Evolutionary conservation across 495 filamentous ascomycete species (phyloP), one percentile per base, ranked within the genome.

Genomic region (Podospora appendiculata): DNA sequence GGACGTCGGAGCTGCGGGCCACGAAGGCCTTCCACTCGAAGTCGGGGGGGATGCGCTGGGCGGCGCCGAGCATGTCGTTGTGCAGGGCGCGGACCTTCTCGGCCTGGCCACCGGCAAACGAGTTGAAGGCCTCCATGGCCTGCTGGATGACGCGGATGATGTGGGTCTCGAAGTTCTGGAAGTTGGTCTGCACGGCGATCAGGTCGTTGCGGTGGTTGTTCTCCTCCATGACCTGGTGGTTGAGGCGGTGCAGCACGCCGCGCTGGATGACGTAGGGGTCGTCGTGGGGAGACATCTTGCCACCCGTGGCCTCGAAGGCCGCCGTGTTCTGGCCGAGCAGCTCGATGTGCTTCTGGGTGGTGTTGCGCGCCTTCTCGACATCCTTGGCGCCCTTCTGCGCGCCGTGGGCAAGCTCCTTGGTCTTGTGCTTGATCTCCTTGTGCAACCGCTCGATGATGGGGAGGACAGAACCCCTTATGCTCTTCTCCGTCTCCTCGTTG

Each of bases 261-360:
- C 90, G 84, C 58, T 85, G 82, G 45, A 96, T 68, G 47, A 97
- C 72, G 67, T 96, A 98, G 13, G 94, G 93, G 68, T 98, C 93
- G 32, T 93, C 80, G 5, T 69, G 57, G 6, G 84, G 74, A 13
- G 83, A 78, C 47, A 86, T 61, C 63, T 86, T 88, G 17, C 79
- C 81, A 8, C 83, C 82, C 6, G 75, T 75, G 6, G 86, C 82
- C 54, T 92, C 86, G 63, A 85, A 88, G 6, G 79, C 63, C 7
- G 89, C 88, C 0, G 88, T 82, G 56, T 90, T 79, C 70, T 92
- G 87, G 47, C 86, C 90, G 0, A 97, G 81, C 32, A 95, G 81
- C 69, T 98, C 92, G 50, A 98, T 95, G 57, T 96, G 88, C 73
- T 92, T 95, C 77, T 97, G 93, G 1, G 92, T 96, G 10, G 71